These are phyloP conservation scores for Avena eriantha DNA, from an alignment of 176 grass and related monocot species.

Conservation along the genomic window DNA sequence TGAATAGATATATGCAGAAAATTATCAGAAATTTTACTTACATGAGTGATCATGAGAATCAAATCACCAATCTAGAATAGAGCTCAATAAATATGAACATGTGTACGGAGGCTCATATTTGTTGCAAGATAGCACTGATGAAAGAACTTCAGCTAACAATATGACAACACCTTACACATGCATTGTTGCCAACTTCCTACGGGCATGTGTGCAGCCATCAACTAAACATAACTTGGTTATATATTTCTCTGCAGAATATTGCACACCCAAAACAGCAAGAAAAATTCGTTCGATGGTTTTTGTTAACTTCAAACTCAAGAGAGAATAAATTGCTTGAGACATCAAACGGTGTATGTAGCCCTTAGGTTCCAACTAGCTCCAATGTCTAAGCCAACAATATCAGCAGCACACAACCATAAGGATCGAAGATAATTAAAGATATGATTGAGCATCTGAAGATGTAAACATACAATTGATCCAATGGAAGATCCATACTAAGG, in stretches of 20 bases:
- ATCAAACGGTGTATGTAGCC: conserved; percentile 18
- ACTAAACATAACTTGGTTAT: conserved; percentile 16
- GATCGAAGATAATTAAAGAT: conserved; percentile 15
- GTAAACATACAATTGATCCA: background rate
- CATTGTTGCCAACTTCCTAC: background rate
- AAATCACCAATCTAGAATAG: background rate
- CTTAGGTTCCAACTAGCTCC: conserved; percentile 36
- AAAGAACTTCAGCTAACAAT: background rate
- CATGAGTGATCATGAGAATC: background rate
- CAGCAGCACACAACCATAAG: conserved; percentile 14
- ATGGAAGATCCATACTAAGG: background rate
- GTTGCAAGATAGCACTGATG: conserved; percentile 5
- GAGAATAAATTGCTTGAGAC: conserved; percentile 7
- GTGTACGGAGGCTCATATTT: conserved; percentile 20
- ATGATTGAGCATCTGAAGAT: background rate
- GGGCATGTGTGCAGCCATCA: background rate
- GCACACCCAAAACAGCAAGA: background rate
- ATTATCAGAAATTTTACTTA: background rate
- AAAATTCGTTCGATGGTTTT: background rate
- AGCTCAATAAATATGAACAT: conserved; percentile 15
- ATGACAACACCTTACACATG: background rate
- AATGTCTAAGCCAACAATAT: conserved; percentile 1
- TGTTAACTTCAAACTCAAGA: conserved; percentile 27
- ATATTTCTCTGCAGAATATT: conserved; percentile 14
- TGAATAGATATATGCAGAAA: conserved; percentile 5